phyloP scores from a whole-genome alignment of 192 early-diverging fungal species.

The Backusella morwellensis region DNA sequence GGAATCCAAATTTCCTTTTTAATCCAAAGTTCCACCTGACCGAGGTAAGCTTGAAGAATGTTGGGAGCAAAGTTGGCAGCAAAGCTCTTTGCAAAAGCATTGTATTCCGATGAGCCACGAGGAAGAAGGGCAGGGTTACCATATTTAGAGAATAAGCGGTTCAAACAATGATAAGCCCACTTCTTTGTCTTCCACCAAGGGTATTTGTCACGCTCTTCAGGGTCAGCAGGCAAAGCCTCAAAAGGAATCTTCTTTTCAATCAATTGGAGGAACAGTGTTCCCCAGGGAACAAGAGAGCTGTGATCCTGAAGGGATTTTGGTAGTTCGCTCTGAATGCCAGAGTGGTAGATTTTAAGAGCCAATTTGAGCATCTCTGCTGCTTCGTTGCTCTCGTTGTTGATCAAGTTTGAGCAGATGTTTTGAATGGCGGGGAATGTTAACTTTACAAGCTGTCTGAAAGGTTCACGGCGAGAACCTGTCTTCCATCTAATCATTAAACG shows the following conservation, averaged over 20 bases:
- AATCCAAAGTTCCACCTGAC: constrained; percentile 77
- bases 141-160: constrained; percentile 74
- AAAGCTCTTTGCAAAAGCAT: constrained; percentile 79
- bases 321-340: constrained; percentile 67
- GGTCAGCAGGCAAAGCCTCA: constrained; percentile 54
- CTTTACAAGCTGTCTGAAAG: constrained; percentile 69
- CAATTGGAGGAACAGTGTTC: constrained; percentile 80
- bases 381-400: constrained; percentile 61
- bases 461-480: constrained; percentile 56
- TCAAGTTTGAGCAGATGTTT: constrained; percentile 67
- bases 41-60: constrained; percentile 82
- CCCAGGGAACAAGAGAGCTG: constrained; percentile 81
- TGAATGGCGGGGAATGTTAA: constrained; percentile 77
- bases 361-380: constrained; percentile 85
- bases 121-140: constrained; percentile 71
- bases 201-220: constrained; percentile 76
- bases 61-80: constrained; percentile 88
- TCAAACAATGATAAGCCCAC: constrained; percentile 89
- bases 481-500: constrained; percentile 54
- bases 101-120: constrained; percentile 44
- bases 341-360: constrained; percentile 79
- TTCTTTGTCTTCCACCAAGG: constrained; percentile 94
- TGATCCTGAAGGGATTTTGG: constrained; percentile 62
- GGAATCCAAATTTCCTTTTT: constrained; percentile 73
- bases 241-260: constrained; percentile 62